Conservation (phyloP, 768 basidiomycete genomes). For the Kwoniella newhampshirensis region DNA sequence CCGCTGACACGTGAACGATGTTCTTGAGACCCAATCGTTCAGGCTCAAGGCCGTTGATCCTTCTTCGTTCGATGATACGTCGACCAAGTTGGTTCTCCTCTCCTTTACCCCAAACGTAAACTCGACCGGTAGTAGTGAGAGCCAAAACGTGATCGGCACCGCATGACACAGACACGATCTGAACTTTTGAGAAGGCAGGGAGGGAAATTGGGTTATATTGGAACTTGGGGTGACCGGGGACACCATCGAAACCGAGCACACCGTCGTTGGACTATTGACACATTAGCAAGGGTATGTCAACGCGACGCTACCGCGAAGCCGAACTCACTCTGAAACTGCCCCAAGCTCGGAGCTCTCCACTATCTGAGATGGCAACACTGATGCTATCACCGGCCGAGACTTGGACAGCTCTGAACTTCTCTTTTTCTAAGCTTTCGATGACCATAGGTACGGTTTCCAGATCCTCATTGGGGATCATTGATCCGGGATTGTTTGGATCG, state of each 20-base stretch:
- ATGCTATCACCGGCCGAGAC: conserved; percentile 84
- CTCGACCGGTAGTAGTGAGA: conserved; percentile 79
- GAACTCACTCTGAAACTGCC: conserved; percentile 75
- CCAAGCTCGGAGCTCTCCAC: conserved; percentile 85
- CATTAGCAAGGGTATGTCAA: not conserved
- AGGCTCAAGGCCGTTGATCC: conserved; percentile 83
- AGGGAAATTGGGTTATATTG: conserved; percentile 55
- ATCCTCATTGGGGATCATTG: conserved; percentile 52
- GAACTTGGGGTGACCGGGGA: conserved; percentile 42
- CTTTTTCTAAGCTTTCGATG: conserved; percentile 63
- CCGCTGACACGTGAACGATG: conserved; percentile 72
- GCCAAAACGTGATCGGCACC: conserved; percentile 89
- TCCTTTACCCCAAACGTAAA: conserved; percentile 87
- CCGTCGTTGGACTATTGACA: conserved; percentile 52
- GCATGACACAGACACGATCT: conserved; percentile 68
- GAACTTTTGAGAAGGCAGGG: conserved; percentile 47
- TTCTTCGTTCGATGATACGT: conserved; percentile 80
- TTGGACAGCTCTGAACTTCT: conserved; percentile 78
- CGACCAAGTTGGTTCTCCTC: conserved; percentile 90
- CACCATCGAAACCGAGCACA: conserved; percentile 50
- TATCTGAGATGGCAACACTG: conserved; percentile 74
- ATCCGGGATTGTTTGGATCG: conserved; percentile 47
- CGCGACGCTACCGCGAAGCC: not conserved
- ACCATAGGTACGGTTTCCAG: conserved; percentile 56
- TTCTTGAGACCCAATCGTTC: conserved; percentile 79